These are phyloP conservation scores for Linum trigynum DNA, from an alignment of 345 rosid genomes.

Conservation along the genomic window DNA sequence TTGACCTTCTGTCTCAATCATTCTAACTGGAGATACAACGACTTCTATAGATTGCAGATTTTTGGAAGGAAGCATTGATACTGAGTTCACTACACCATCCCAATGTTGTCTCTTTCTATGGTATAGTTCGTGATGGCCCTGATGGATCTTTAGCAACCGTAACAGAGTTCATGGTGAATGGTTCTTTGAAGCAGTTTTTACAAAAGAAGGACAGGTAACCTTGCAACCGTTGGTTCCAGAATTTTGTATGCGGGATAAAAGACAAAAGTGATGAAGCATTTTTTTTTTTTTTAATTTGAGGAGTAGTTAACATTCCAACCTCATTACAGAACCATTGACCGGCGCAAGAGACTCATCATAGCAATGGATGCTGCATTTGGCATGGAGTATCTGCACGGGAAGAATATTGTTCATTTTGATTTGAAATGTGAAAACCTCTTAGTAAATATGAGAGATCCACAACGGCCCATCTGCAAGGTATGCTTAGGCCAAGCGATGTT, in stretches of 20 bases:
- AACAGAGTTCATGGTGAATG: conserved; percentile 96
- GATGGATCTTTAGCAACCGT: conserved; percentile 94
- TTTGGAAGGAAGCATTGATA: conserved; percentile 94
- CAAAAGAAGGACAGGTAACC: conserved; percentile 89
- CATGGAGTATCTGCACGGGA: conserved; percentile 96
- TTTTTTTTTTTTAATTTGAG: not conserved
- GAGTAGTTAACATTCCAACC: conserved; percentile 15
- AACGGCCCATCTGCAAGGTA: conserved; percentile 96
- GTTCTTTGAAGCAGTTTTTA: conserved; percentile 95
- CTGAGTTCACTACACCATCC: conserved; percentile 98
- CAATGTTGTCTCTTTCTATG: conserved; percentile 94
- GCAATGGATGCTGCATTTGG: conserved; percentile 99
- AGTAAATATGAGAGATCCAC: conserved; percentile 99
- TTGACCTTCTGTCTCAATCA: not conserved
- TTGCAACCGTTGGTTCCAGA: conserved; percentile 15
- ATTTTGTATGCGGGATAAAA: conserved; percentile 11
- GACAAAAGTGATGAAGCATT: not conserved
- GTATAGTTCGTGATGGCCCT: conserved; percentile 98
- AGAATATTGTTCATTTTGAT: conserved; percentile 96
- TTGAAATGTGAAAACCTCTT: conserved; percentile 91
- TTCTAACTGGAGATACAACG: not conserved
- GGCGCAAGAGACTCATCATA: conserved; percentile 96
- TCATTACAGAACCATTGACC: conserved; percentile 79
- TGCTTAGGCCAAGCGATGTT: not conserved
- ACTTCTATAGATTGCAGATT: conserved; percentile 73